Percentiles rank a stretch among this genome's conserved stretches.
Conservation (phyloP, 148 eudicot genomes). For the Mesembryanthemum crystallinum region DNA sequence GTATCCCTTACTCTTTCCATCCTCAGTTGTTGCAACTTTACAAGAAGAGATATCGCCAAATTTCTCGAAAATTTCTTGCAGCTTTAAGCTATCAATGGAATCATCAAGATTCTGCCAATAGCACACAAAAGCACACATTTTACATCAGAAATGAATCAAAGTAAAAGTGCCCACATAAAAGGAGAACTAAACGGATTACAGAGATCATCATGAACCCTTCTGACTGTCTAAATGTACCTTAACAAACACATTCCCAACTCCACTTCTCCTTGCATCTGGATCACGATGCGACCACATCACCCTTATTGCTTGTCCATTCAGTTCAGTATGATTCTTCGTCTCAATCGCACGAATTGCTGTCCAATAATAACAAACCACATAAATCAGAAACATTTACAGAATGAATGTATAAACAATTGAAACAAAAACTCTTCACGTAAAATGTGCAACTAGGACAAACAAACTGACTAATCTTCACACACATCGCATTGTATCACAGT, state of each 20-base stretch:
- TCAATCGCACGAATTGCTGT: constrained; percentile 65
- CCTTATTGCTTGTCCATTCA: constrained; percentile 54
- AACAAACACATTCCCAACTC: constrained; percentile 68
- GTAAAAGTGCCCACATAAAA: background rate
- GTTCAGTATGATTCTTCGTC: constrained; percentile 50
- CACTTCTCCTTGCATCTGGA: constrained; percentile 64
- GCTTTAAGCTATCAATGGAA: constrained; percentile 49
- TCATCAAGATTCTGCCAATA: constrained; percentile 57
- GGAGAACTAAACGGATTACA: too few species aligned
- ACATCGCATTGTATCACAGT: too few species aligned
- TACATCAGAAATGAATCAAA: background rate
- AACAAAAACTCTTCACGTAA: background rate
- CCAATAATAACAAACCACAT: background rate
- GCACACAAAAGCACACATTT: background rate
- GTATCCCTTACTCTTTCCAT: constrained; percentile 72
- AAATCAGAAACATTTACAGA: background rate
- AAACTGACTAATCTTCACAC: too few species aligned
- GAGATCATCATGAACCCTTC: too few species aligned
- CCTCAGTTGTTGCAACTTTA: constrained; percentile 60
- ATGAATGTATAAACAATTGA: background rate
- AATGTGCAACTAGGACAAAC: background rate
- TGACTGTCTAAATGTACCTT: constrained; percentile 45
- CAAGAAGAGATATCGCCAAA: constrained; percentile 64
- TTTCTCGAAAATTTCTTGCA: constrained; percentile 56
- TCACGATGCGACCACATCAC: constrained; percentile 77